These are phyloP conservation scores for Pedinophyceae sp. DNA, from an alignment of 139 green algal genomes.

Conservation along the genomic window DNA sequence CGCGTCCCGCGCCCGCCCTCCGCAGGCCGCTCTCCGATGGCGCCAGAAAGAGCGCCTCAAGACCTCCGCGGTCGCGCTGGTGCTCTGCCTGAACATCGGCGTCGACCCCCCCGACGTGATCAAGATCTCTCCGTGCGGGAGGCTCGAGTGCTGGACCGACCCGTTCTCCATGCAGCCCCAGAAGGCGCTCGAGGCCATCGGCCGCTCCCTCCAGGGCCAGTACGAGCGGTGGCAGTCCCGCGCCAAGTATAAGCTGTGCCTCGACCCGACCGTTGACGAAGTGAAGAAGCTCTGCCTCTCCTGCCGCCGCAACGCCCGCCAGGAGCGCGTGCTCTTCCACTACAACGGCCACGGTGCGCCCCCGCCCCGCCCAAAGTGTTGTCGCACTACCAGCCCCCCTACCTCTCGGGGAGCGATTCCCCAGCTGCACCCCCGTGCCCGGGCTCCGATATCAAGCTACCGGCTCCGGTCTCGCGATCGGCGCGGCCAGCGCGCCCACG, in stretches of 20 bases:
- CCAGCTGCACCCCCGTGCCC: no score
- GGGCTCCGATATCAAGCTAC: no score
- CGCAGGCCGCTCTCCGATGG: conserved; percentile 23
- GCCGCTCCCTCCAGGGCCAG: conserved; percentile 78
- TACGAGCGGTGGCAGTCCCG: conserved; percentile 97
- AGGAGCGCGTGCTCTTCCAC: conserved; percentile 93
- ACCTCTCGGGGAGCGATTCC: no score
- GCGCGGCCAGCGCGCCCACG: no score
- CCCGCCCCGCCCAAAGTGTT: no score
- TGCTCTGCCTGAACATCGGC: conserved; percentile 98
- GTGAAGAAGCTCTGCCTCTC: conserved; percentile 86
- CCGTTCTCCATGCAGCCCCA: conserved; percentile 78
- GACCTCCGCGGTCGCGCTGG: conserved; percentile 78
- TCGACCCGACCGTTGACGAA: conserved; percentile 95
- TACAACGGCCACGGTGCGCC: conserved; percentile 99
- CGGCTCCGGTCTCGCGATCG: no score
- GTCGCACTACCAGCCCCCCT: no score
- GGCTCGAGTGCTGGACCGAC: conserved; percentile 89
- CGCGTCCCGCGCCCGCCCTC: background rate
- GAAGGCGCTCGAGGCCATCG: conserved; percentile 90
- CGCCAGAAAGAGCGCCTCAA: conserved; percentile 83
- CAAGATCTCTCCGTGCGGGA: conserved; percentile 89
- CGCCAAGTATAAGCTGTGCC: conserved; percentile 87
- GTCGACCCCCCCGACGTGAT: conserved; percentile 96
- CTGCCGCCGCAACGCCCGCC: conserved; percentile 63